These are phyloP conservation scores for Crepidotus variabilis DNA, from an alignment of 768 basidiomycete species.

Conservation along the genomic window DNA sequence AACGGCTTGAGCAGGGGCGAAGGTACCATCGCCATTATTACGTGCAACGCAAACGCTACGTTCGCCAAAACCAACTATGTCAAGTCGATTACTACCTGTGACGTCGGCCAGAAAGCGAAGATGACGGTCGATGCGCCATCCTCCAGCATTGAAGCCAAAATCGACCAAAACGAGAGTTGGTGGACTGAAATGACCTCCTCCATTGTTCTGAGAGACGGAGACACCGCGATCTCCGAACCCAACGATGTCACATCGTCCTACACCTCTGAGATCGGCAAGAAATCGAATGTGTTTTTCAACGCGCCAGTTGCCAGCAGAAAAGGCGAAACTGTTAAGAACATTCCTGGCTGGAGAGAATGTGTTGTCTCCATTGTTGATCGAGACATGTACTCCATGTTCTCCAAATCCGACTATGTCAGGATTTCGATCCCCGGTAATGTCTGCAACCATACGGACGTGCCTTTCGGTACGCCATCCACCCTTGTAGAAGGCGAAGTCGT, in stretches of 20 bases:
- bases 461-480: conserved; percentile 11
- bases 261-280: conserved; percentile 8
- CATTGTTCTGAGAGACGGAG: conserved; percentile 10
- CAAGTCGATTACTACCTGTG: not conserved
- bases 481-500: conserved; percentile 8
- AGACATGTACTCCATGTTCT: conserved; percentile 5
- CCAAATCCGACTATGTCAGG: conserved; percentile 16
- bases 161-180: conserved; percentile 2
- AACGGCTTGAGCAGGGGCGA: not conserved
- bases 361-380: conserved; percentile 13
- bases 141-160: conserved; percentile 6
- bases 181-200: conserved; percentile 3
- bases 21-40: not conserved
- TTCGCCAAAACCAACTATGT: conserved; percentile 4
- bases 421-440: conserved; percentile 9
- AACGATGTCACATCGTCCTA: conserved; percentile 12
- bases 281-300: conserved; percentile 13
- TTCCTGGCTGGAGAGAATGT: conserved; percentile 6
- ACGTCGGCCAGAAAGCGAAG: conserved; percentile 5
- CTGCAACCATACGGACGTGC: conserved; percentile 14
- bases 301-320: conserved; percentile 5
- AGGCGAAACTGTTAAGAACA: conserved; percentile 7
- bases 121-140: conserved; percentile 4
- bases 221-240: conserved; percentile 12
- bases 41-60: not conserved